Base-by-base conservation (phyloP, 2,329 filamentous ascomycete species). In the Lachnellula subtilissima region DNA sequence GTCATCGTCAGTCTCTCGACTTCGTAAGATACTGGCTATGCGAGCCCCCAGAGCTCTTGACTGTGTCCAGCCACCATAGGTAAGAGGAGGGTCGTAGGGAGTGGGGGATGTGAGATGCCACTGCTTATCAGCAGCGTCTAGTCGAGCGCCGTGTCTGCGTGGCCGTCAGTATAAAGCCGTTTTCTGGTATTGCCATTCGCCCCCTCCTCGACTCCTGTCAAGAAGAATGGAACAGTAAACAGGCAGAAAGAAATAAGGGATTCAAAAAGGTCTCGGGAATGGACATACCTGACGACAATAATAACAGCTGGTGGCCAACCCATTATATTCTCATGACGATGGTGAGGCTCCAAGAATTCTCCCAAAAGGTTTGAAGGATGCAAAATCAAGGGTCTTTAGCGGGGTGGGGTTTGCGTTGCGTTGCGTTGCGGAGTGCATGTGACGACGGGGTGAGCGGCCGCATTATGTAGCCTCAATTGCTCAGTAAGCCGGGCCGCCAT, bases 81-180 rank as follows among this genome's bases (percentile, higher is more conserved):
- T 96, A 56, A 99, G 79, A 50, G 94, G 94, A 63, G 94, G 90
- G 64, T 99, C 93, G 77, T 97, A 99, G 2, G 94, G 94, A 5
- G 91, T 92, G 1, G 92, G 89, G 5, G 94, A 96, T 32, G 89
- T 88, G 53, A 96, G 81, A 72, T 97, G 91, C 94, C 94, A 99
- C 72, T 90, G 85, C 71, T 92, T 91, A 78, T 99, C 92, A 60
- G 92, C 91, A 54, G 91, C 91, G 72, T 99, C 94, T 56, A 99
- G 86, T 64, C 94, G 88, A 66, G 92, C 89, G 68, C 94, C 94
- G 73, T 99, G 94, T 74, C 94, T 86, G 57, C 42, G 48, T 14
- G 25, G 15, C n/a, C 12, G 52, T 64, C 46, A 63, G 59, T 50
- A 15, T 32, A 32, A 32, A 32, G 9, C 28, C 11, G 28, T 32